phyloP scores from a whole-genome alignment of 768 basidiomycete genomes.

The Rubroboletus pulcherrimus region DNA sequence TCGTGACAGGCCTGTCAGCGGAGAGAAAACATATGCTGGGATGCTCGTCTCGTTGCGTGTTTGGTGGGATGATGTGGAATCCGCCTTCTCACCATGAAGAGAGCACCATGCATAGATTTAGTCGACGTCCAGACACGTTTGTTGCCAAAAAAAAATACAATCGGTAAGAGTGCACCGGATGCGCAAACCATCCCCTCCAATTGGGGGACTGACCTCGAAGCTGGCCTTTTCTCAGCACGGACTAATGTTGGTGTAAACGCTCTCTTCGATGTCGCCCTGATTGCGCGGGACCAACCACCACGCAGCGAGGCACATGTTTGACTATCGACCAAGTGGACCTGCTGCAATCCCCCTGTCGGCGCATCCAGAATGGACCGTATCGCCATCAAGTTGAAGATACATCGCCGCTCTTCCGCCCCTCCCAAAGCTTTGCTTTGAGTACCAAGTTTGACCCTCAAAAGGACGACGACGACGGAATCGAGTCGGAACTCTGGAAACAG shows the following conservation, averaged over 20 bases:
- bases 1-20: neutral
- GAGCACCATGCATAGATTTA: neutral
- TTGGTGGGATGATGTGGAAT: neutral
- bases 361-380: neutral
- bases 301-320: neutral
- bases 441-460: neutral
- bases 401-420: no score
- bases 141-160: neutral
- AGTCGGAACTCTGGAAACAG: neutral
- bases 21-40: neutral
- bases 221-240: neutral
- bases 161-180: neutral
- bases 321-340: neutral
- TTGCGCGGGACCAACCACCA: slow-evolving; percentile 1
- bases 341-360: neutral
- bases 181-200: neutral
- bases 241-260: neutral
- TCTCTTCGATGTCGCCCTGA: neutral
- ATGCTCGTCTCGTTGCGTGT: neutral
- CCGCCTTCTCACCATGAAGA: neutral
- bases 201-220: neutral
- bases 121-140: neutral
- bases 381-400: neutral
- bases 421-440: neutral
- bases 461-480: neutral